A percentile compares a stretch with the other conserved stretches of the same genome.
Conservation (phyloP, 139 green algal genomes). For the Coelastrella sp. region DNA sequence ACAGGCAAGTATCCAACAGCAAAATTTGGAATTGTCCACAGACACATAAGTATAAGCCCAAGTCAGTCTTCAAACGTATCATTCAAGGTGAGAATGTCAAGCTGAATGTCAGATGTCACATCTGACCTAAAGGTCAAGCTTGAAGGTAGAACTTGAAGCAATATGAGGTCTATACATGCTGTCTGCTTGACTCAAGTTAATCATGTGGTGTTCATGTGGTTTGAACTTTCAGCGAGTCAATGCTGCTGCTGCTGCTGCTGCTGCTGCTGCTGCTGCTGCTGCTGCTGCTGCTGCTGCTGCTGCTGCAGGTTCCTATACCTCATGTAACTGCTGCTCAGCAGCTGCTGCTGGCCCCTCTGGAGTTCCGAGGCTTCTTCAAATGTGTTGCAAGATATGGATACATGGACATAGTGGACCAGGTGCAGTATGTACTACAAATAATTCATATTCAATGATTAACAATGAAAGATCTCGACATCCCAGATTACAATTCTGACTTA, state of each 20-base stretch:
- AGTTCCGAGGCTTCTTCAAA: not conserved
- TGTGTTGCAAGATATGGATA: slow-evolving; percentile 3
- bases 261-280: not conserved
- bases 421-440: not conserved
- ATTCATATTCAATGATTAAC: not conserved
- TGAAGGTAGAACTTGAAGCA: too few relatives aligned
- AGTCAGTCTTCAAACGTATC: not conserved
- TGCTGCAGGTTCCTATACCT: not conserved
- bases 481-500: not conserved
- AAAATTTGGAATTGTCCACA: too few relatives aligned
- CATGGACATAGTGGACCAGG: not conserved
- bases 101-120: too few relatives aligned
- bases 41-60: not conserved
- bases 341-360: slow-evolving; percentile 3
- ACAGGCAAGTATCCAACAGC: not conserved
- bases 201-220: not conserved
- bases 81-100: not conserved
- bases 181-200: too few relatives aligned
- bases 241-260: not conserved
- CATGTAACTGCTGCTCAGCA: not conserved
- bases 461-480: not conserved
- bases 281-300: not conserved
- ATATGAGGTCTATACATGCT: too few relatives aligned
- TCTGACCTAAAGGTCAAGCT: too few relatives aligned
- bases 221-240: not conserved